phyloP scores from a whole-genome alignment of 768 basidiomycete species.

The Xanthoconium stramineum region DNA sequence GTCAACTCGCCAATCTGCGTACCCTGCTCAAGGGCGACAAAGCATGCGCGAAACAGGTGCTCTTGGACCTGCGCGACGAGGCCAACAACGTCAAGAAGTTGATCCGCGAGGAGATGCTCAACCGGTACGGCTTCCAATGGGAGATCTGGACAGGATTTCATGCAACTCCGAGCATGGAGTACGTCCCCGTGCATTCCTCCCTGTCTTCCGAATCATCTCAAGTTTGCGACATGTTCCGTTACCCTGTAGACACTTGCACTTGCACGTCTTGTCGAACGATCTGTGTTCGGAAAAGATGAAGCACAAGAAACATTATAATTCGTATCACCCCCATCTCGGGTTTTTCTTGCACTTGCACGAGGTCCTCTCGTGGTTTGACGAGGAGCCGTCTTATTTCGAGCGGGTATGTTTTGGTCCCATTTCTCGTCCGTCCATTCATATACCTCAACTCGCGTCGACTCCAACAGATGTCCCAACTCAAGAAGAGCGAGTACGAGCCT shows the following conservation, averaged over 20 bases:
- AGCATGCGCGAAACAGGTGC: constrained; percentile 48
- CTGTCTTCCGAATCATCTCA: neutral
- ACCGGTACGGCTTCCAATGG: constrained; percentile 73
- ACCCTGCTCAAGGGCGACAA: constrained; percentile 55
- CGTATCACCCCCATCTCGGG: constrained; percentile 79
- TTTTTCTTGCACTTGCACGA: constrained; percentile 80
- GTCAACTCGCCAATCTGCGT: constrained; percentile 51
- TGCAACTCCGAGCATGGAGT: constrained; percentile 84
- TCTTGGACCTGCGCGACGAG: constrained; percentile 52
- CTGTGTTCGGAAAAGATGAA: constrained; percentile 68
- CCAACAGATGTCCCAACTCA: constrained; percentile 51
- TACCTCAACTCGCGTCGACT: neutral
- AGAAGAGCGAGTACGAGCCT: constrained; percentile 54
- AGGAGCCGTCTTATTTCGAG: constrained; percentile 51
- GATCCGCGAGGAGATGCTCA: constrained; percentile 78
- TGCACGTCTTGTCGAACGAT: constrained; percentile 85
- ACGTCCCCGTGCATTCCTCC: constrained; percentile 28
- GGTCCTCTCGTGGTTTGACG: constrained; percentile 80
- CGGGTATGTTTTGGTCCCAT: constrained; percentile 37
- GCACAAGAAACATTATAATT: constrained; percentile 88
- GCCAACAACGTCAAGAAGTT: constrained; percentile 53
- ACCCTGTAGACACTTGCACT: constrained; percentile 64
- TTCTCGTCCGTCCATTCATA: neutral
- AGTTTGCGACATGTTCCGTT: neutral
- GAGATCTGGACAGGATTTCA: constrained; percentile 82